phyloP scores from a whole-genome alignment of 2,329 filamentous ascomycete species.

The Tolypocladium inflatum region DNA sequence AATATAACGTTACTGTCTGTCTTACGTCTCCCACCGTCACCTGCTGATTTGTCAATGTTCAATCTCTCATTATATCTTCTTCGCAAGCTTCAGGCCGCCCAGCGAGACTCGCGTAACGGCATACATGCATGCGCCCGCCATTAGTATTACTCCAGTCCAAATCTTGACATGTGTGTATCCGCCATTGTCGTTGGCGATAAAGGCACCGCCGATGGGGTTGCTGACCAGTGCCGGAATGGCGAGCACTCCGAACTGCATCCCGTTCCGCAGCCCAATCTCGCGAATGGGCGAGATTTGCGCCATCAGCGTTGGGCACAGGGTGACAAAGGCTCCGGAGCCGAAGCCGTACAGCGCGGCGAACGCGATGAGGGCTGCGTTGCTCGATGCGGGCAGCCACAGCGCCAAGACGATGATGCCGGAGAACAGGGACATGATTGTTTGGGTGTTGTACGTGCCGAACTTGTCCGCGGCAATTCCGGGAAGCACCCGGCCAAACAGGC shows the following conservation, averaged over 20 bases:
- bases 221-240: slow-evolving; percentile 10
- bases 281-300: not conserved
- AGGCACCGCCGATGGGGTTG: slow-evolving; percentile 12
- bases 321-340: slow-evolving; percentile 22
- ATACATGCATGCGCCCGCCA: no score
- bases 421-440: slow-evolving; percentile 31
- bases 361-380: slow-evolving; percentile 14
- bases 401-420: slow-evolving; percentile 20
- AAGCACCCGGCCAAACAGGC: slow-evolving; percentile 13
- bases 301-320: slow-evolving; percentile 14
- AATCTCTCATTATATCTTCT: no score
- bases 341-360: slow-evolving; percentile 25
- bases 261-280: slow-evolving; percentile 45
- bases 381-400: slow-evolving; percentile 27
- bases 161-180: no score
- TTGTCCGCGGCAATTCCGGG: slow-evolving; percentile 14
- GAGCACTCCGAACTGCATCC: slow-evolving; percentile 14
- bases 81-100: no score
- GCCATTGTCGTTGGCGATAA: not conserved
- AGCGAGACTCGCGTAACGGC: no score
- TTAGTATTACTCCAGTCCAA: no score
- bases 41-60: no score
- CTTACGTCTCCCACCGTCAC: no score
- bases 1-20: no score
- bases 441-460: slow-evolving; percentile 18